phyloP scores from a whole-genome alignment of 352 stramenopile genomes.

The Globisporangium splendens region DNA sequence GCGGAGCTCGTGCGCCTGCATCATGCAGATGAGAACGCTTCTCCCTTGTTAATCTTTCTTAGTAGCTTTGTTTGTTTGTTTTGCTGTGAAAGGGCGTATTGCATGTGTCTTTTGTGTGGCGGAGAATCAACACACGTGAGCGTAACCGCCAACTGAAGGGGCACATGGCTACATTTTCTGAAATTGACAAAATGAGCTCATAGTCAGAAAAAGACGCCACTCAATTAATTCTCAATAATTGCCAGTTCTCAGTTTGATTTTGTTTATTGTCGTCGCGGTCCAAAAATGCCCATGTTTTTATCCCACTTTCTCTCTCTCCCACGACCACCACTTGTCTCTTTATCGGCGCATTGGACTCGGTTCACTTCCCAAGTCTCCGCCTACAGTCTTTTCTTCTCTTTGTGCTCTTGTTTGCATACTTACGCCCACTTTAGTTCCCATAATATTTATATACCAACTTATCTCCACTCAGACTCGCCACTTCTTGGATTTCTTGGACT shows the following conservation, averaged over 20 bases:
- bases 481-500: neutral
- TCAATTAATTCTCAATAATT: no score
- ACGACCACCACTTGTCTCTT: neutral
- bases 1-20: slow-evolving; percentile 63
- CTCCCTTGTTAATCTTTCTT: no score
- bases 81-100: neutral
- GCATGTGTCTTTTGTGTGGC: no score
- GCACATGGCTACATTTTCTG: no score
- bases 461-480: neutral
- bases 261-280: no score
- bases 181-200: neutral
- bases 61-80: neutral
- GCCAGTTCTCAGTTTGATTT: no score
- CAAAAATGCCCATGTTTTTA: neutral
- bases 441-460: slow-evolving; percentile 14
- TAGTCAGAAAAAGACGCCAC: neutral
- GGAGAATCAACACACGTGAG: no score
- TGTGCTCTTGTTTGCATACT: neutral
- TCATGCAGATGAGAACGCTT: no score
- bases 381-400: neutral
- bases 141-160: no score
- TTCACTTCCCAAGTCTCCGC: slow-evolving; percentile 4
- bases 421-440: slow-evolving; percentile 4
- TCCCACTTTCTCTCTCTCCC: neutral
- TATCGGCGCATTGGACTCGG: neutral